Base-by-base conservation (phyloP, 176 grass and related monocot genomes). In the Urochloa ruziziensis region DNA sequence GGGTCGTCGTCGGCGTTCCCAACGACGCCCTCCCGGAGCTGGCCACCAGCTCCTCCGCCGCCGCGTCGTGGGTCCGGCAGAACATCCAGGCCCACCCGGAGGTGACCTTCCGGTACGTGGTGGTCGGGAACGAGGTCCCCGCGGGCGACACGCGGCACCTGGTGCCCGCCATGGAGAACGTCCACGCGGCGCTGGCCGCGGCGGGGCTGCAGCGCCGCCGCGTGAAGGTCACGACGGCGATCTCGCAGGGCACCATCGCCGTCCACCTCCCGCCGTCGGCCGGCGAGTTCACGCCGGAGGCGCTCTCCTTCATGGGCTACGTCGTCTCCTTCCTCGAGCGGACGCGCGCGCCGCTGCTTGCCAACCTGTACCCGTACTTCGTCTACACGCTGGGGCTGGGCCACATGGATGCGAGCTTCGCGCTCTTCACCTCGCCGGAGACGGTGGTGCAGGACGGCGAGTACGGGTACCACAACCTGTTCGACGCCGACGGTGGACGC, bases 321-420 rank as follows among this genome's bases (percentile, higher is more conserved):
- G 77, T 80, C 29, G 77, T 80, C 21, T 0, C 43, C 23, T 94
- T 73, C 81, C 54, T 97, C 1, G 84, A 32, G 12, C 36, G 9
- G 39, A 94, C 67, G 0, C 81, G 86, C 30, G 83, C 92, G 8
- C 95, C 95, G 11, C 81, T 97, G 4, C 84, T 97, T 24, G 80
- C 81, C 21, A 97, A 97, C 82, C 79, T 94, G 24, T 97, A 94
- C 78, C 88, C 95, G 0, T 97, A 97, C 84, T 90, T 97, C 84
- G 80, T 81, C 15, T 93, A 93, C 76, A 72, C 10, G 0, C 28
- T 28, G 6, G 49, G 76, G 52, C 30, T 13, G 1, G 14, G 2
- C 0, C 1, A 56, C 24, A 86, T 94, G 62, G 9, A 54, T 6
- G 49, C 91, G 3, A 2, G 60, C 37, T 94, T 86, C 37, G 88